These are phyloP conservation scores for Malbranchea zuffiana DNA, from an alignment of 2,329 filamentous ascomycete genomes.

Conservation along the genomic window DNA sequence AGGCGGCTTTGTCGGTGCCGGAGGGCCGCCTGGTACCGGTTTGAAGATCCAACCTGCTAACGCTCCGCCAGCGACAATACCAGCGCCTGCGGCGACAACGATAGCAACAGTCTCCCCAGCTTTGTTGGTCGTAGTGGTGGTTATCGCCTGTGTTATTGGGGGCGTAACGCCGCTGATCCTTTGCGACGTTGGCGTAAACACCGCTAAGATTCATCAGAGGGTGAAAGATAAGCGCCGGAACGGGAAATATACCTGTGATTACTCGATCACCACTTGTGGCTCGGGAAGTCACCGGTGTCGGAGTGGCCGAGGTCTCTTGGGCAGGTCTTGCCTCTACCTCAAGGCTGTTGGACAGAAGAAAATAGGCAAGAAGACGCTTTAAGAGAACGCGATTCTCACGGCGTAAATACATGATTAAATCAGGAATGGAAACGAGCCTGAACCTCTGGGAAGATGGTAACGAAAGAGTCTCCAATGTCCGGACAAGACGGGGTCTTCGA, in stretches of 20 bases:
- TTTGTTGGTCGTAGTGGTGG: constrained; percentile 9
- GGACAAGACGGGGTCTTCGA: too few relatives aligned
- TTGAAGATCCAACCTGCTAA: constrained; percentile 9
- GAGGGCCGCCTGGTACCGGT: constrained; percentile 7
- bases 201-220: constrained; percentile 5
- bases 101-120: constrained; percentile 8
- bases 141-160: constrained; percentile 4
- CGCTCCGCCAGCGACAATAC: constrained; percentile 7
- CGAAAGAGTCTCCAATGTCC: too few relatives aligned
- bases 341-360: constrained; percentile 5
- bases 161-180: constrained; percentile 6
- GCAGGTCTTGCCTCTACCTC: constrained; percentile 1
- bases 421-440: too few relatives aligned
- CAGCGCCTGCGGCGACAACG: constrained; percentile 8
- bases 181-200: constrained; percentile 10
- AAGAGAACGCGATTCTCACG: not conserved
- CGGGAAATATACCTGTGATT: constrained; percentile 4
- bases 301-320: not conserved
- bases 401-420: constrained; percentile 3
- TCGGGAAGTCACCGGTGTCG: constrained; percentile 2
- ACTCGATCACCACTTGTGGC: not conserved
- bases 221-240: not conserved
- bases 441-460: too few relatives aligned
- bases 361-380: constrained; percentile 4
- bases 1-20: constrained; percentile 7